Evolutionary conservation across 768 basidiomycete genomes (phyloP), one percentile per base, ranked within the genome.

Genomic region (Boletus rubroflammeus): DNA sequence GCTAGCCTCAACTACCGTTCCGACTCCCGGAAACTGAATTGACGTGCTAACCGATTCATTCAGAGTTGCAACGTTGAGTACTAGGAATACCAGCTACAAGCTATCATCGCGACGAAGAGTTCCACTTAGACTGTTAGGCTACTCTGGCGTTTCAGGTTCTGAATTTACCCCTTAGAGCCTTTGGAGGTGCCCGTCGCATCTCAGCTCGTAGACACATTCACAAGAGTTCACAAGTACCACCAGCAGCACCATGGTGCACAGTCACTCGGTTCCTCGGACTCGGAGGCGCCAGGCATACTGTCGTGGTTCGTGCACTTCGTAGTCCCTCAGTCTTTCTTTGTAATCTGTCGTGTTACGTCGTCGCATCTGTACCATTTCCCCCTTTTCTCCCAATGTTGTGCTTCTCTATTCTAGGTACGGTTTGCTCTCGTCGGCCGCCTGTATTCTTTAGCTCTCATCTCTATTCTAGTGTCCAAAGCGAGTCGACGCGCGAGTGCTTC

Each of bases 31-130:
- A 26, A 40, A 43, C 7, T 17, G 10, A 25, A 21, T 19, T 21
- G 26, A 38, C 35, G 10, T 19, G 4, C 21, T 57, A 50, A 43
- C 40, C 55, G 41, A 57, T 38, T 40, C 31, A 38, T 50, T 48
- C 31, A 50, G 29, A 50, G 10, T 28, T 7, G 36, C 17, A 9
- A 3, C n/a, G 32, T 38, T 19, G 36, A n/a, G n/a, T 9, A 38
- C n/a, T n/a, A n/a, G n/a, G 15, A 36, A 36, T 28, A 44, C 10
- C 23, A 25, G 10, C 38, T 21, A 17, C n/a, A 19, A n/a, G 17
- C 8, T 17, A 6, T 43, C 26, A 9, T 38, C n/a, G 4, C 36
- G 36, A 38, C 10, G 17, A 10, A 26, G n/a, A 44, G 10, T 13
- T 11, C 17, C 11, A 19, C n/a, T n/a, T n/a, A n/a, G n/a, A n/a